These are phyloP conservation scores for Paradendryphiella salina DNA, from an alignment of 2,329 filamentous ascomycete species.

Conservation along the genomic window DNA sequence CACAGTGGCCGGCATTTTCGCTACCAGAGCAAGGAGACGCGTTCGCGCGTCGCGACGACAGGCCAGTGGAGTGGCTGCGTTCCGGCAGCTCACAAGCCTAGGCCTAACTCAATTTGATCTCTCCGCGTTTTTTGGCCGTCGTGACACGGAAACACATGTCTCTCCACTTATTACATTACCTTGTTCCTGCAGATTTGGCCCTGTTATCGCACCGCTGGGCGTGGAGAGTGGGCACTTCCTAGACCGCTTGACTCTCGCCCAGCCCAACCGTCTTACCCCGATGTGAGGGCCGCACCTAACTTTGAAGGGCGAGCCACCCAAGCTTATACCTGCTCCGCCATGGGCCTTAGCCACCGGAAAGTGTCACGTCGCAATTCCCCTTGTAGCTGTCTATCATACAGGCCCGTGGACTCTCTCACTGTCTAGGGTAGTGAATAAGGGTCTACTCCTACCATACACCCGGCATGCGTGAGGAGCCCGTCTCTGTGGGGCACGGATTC, in stretches of 20 bases:
- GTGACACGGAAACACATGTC: constrained; percentile 44
- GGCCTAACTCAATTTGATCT: constrained; percentile 40
- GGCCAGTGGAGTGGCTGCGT: constrained; percentile 45
- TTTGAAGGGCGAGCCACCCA: neutral
- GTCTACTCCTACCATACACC: constrained; percentile 10
- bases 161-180: constrained; percentile 47
- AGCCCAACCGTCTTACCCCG: constrained; percentile 21
- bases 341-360: neutral
- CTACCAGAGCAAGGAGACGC: constrained; percentile 18
- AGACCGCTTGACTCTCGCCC: constrained; percentile 27
- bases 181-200: constrained; percentile 23
- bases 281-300: constrained; percentile 2
- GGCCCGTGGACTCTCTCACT: neutral
- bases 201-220: constrained; percentile 8
- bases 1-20: constrained; percentile 5
- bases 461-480: constrained; percentile 9
- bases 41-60: constrained; percentile 28
- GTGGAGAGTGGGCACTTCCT: constrained; percentile 19
- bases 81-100: constrained; percentile 42
- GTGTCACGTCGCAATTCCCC: neutral
- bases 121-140: constrained; percentile 41
- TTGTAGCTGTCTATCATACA: neutral
- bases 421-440: constrained; percentile 10
- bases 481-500: neutral
- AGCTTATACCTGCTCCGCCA: neutral